Conservation (phyloP, 2,329 filamentous ascomycete species). For the Penicillium rolfsii region DNA sequence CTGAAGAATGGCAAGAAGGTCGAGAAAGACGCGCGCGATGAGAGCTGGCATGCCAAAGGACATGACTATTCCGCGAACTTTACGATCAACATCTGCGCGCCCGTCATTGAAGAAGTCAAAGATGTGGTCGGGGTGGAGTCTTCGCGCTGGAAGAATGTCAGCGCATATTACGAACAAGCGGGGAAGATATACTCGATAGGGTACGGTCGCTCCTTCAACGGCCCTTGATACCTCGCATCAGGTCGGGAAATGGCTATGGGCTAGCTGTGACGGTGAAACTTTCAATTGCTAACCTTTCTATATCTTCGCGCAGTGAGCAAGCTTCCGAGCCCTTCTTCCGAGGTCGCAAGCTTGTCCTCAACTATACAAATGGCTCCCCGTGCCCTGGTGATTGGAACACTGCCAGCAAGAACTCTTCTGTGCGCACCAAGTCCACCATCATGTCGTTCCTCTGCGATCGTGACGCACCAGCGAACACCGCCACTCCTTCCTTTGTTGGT, state of each 20-base stretch:
- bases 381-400: slow-evolving; percentile 52
- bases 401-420: slow-evolving; percentile 28
- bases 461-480: slow-evolving; percentile 69
- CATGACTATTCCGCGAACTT: slow-evolving; percentile 57
- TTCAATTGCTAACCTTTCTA: slow-evolving; percentile 9
- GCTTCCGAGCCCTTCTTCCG: slow-evolving; percentile 52
- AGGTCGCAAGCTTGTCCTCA: slow-evolving; percentile 67
- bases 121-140: slow-evolving; percentile 52
- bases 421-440: slow-evolving; percentile 70
- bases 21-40: slow-evolving; percentile 42
- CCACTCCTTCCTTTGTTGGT: slow-evolving; percentile 81
- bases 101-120: slow-evolving; percentile 52
- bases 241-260: not conserved
- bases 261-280: not conserved
- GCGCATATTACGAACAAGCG: slow-evolving; percentile 52
- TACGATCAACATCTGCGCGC: slow-evolving; percentile 55
- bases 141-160: slow-evolving; percentile 50
- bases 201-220: slow-evolving; percentile 33
- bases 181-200: slow-evolving; percentile 52
- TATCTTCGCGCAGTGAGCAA: slow-evolving; percentile 42
- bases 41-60: slow-evolving; percentile 54
- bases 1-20: slow-evolving; percentile 46
- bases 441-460: slow-evolving; percentile 93
- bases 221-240: not conserved
- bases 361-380: slow-evolving; percentile 76